Percentiles rank a stretch among this genome's conserved stretches.
Conservation (phyloP, 139 green algal genomes). For the Chlamydomonas incerta region DNA sequence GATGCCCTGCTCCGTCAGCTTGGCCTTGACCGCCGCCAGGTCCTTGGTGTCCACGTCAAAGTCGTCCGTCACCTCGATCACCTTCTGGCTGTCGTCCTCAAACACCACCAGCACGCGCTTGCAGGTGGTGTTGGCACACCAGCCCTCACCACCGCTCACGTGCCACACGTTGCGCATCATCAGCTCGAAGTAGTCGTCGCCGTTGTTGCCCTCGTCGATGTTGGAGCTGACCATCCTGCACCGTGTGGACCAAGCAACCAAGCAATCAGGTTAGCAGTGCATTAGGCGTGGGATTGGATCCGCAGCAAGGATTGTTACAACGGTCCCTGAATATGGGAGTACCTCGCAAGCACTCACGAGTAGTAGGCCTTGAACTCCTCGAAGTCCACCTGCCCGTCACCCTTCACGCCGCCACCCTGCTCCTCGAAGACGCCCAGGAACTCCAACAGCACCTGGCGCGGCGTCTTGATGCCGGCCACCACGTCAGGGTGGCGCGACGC, state of each 20-base stretch:
- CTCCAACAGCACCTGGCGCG: slow-evolving; percentile 53
- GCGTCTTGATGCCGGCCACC: slow-evolving; percentile 53
- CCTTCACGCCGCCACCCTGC: slow-evolving; percentile 42
- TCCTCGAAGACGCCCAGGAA: slow-evolving; percentile 66
- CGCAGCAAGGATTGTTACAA: no score
- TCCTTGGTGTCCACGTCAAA: slow-evolving; percentile 57
- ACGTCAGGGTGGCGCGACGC: slow-evolving; percentile 63
- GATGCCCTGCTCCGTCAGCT: slow-evolving; percentile 58
- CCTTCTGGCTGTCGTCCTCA: slow-evolving; percentile 57
- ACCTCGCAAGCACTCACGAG: slow-evolving; percentile 22
- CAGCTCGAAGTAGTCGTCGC: slow-evolving; percentile 76
- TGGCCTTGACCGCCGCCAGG: slow-evolving; percentile 52
- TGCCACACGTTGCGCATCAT: slow-evolving; percentile 68
- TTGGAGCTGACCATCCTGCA: slow-evolving; percentile 47
- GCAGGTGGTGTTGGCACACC: slow-evolving; percentile 66
- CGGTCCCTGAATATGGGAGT: no score
- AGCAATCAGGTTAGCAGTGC: no score
- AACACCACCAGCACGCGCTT: slow-evolving; percentile 66
- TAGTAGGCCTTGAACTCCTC: slow-evolving; percentile 73
- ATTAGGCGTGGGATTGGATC: no score
- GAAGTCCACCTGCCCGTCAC: slow-evolving; percentile 58
- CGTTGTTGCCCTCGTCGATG: slow-evolving; percentile 46
- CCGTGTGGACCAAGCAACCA: no score
- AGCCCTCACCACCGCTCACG: slow-evolving; percentile 64
- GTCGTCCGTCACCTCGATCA: slow-evolving; percentile 67